A percentile compares a stretch with the other conserved stretches of the same genome.
These are phyloP conservation scores for Penicillium sp. DNA, from an alignment of 2,329 filamentous ascomycete genomes.

Conservation along the genomic window DNA sequence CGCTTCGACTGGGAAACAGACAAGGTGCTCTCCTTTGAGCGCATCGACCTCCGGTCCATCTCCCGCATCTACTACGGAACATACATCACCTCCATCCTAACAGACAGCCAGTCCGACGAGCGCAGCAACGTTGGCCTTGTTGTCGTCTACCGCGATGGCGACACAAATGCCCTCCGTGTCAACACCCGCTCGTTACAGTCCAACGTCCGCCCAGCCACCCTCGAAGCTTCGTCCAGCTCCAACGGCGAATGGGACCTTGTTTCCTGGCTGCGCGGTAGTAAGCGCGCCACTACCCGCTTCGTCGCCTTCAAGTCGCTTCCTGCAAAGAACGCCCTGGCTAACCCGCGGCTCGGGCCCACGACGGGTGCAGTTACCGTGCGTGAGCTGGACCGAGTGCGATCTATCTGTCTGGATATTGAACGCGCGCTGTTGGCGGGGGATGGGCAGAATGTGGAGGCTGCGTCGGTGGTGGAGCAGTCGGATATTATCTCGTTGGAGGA, in stretches of 20 bases:
- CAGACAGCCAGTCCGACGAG: slow-evolving; percentile 74
- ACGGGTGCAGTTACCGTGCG: slow-evolving; percentile 32
- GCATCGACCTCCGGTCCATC: slow-evolving; percentile 75
- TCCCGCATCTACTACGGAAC: slow-evolving; percentile 74
- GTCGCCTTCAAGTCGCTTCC: slow-evolving; percentile 49
- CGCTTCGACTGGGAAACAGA: slow-evolving; percentile 94
- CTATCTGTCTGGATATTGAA: slow-evolving; percentile 75
- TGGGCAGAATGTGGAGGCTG: slow-evolving; percentile 40
- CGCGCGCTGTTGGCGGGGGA: slow-evolving; percentile 60
- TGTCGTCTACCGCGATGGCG: slow-evolving; percentile 72
- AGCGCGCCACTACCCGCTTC: slow-evolving; percentile 35
- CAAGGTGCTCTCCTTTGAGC: slow-evolving; percentile 90
- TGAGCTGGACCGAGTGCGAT: slow-evolving; percentile 59
- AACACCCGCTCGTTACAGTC: slow-evolving; percentile 78
- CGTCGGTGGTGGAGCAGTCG: slow-evolving; percentile 53
- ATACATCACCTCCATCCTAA: slow-evolving; percentile 88
- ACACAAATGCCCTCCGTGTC: slow-evolving; percentile 71
- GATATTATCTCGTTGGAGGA: slow-evolving; percentile 84
- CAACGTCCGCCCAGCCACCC: slow-evolving; percentile 53
- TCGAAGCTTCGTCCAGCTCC: slow-evolving; percentile 30
- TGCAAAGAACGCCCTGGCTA: slow-evolving; percentile 33
- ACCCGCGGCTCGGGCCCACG: slow-evolving; percentile 20
- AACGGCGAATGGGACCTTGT: slow-evolving; percentile 45
- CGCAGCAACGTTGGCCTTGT: slow-evolving; percentile 81
- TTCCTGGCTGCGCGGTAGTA: slow-evolving; percentile 43